A percentile compares a stretch with the other conserved stretches of the same genome.
Evolutionary conservation across 1,284 basidiomycete species (phyloP).

Genomic region (Grifola frondosa): DNA sequence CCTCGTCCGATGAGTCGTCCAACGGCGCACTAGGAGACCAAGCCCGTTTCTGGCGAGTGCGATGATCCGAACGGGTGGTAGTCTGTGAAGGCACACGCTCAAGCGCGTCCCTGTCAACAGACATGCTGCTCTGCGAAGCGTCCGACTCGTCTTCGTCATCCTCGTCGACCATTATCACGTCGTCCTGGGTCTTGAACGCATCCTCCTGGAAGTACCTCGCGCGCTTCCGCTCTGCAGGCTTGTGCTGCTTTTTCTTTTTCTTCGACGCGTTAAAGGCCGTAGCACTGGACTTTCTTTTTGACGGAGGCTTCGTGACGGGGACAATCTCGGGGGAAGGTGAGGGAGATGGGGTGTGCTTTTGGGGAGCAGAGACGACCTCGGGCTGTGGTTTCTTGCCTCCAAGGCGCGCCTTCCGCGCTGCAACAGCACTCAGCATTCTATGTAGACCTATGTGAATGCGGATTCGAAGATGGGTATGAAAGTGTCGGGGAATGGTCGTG

Average conservation of each 20-base stretch:
- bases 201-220: conserved; percentile 39
- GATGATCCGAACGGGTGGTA: background rate
- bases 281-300: conserved; percentile 34
- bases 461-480: background rate
- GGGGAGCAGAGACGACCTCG: conserved; percentile 5
- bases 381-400: conserved; percentile 12
- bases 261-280: conserved; percentile 22
- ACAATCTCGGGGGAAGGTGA: conserved; percentile 12
- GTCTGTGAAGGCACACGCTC: background rate
- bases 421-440: conserved; percentile 58
- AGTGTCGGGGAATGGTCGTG: background rate
- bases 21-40: conserved; percentile 57
- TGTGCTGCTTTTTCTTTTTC: conserved; percentile 31
- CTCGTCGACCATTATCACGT: conserved; percentile 38
- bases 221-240: conserved; percentile 20
- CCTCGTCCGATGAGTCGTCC: conserved; percentile 54
- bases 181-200: conserved; percentile 35
- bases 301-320: conserved; percentile 16
- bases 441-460: background rate
- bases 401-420: conserved; percentile 54
- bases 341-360: conserved; percentile 10
- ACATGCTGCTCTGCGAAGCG: conserved; percentile 25
- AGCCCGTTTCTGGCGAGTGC: conserved; percentile 36
- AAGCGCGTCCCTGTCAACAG: conserved; percentile 26
- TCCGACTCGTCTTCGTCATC: conserved; percentile 35